Percentiles rank a stretch among this genome's conserved stretches.
Evolutionary conservation across 306 rosid genomes (phyloP).

Genomic region (Urtica urens): DNA sequence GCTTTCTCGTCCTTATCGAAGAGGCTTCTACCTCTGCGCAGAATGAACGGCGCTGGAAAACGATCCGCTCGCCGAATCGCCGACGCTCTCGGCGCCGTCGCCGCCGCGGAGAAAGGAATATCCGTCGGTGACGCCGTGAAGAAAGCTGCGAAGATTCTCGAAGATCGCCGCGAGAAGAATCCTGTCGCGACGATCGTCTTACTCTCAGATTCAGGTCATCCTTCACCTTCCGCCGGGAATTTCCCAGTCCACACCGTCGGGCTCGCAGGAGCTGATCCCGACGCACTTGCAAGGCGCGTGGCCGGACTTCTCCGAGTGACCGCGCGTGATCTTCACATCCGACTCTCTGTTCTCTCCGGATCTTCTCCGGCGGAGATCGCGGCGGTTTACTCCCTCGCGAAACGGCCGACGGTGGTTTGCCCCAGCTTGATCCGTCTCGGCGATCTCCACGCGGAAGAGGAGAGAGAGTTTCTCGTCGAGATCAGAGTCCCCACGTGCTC

Average conservation of each 20-base stretch:
- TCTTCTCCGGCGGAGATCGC: constrained; percentile 45
- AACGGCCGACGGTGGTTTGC: constrained; percentile 38
- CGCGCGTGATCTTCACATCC: constrained; percentile 57
- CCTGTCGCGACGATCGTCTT: constrained; percentile 50
- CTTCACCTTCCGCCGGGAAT: constrained; percentile 27
- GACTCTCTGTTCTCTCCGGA: constrained; percentile 44
- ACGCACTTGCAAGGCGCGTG: constrained; percentile 32
- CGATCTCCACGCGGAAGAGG: constrained; percentile 60
- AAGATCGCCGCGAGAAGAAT: constrained; percentile 83
- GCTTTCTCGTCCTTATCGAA: constrained; percentile 79
- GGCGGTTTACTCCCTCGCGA: constrained; percentile 49
- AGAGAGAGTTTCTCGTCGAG: constrained; percentile 59
- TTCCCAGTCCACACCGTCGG: constrained; percentile 59
- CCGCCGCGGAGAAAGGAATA: constrained; percentile 38
- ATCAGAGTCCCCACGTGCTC: constrained; percentile 44
- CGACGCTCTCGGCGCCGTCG: constrained; percentile 32
- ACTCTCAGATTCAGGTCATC: constrained; percentile 20
- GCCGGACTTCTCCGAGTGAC: constrained; percentile 41
- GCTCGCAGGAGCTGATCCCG: constrained; percentile 33
- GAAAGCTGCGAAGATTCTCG: constrained; percentile 78
- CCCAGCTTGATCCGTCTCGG: constrained; percentile 34
- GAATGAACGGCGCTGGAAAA: constrained; percentile 58
- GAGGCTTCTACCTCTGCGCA: constrained; percentile 52
- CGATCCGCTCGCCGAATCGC: constrained; percentile 48
- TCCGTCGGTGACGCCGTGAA: constrained; percentile 64